A percentile compares a stretch with the other conserved stretches of the same genome.
phyloP scores from a whole-genome alignment of 1,139 yeast genomes.

The Geotrichum klebahnii region DNA sequence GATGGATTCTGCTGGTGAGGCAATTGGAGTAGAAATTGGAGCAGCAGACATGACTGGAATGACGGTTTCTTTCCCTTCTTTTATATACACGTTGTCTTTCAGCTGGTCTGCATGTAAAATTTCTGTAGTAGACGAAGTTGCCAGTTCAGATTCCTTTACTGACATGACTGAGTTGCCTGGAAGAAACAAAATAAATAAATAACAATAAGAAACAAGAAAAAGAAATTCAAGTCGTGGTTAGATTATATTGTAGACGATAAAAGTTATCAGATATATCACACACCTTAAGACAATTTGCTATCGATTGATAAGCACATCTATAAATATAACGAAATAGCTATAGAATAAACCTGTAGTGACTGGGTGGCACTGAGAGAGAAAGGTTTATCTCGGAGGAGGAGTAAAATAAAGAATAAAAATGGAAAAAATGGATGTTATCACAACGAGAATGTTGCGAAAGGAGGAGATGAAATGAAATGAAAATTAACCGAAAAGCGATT shows the following conservation, averaged over 20 bases:
- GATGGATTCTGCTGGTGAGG: slow-evolving; percentile 3
- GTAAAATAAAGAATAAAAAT: no score
- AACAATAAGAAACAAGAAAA: background rate
- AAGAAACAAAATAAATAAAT: background rate
- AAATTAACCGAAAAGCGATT: background rate
- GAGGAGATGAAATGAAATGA: background rate
- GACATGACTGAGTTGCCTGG: slow-evolving; percentile 5
- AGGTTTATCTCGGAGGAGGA: no score
- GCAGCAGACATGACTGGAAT: slow-evolving; percentile 6
- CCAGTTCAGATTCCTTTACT: slow-evolving; percentile 6
- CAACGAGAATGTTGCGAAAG: no score
- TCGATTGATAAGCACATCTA: slow-evolving; percentile 9
- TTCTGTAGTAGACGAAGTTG: slow-evolving; percentile 1
- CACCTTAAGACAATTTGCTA: slow-evolving; percentile 7
- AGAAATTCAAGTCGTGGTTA: background rate
- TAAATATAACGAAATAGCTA: slow-evolving; percentile 5
- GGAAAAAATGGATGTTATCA: no score
- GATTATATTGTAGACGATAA: no score
- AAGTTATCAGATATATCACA: no score
- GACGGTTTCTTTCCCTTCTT: background rate
- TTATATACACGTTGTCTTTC: background rate
- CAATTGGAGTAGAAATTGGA: slow-evolving; percentile 7
- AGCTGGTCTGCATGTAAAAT: background rate
- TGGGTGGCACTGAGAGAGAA: no score
- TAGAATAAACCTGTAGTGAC: no score